A percentile compares a stretch with the other conserved stretches of the same genome.
phyloP scores from a whole-genome alignment of 495 filamentous ascomycete species.

The Filosporella fistucella region DNA sequence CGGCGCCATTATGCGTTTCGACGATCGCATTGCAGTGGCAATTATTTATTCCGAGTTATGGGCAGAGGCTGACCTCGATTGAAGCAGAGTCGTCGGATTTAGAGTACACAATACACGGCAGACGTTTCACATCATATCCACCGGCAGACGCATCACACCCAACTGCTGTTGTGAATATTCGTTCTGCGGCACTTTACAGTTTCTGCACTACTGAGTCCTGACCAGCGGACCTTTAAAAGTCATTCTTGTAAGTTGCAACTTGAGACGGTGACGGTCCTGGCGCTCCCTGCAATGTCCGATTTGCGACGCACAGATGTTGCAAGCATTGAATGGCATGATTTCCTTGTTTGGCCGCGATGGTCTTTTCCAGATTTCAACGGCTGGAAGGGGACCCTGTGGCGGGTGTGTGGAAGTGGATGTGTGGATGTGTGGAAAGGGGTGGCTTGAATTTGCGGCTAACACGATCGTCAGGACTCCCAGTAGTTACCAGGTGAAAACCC shows the following conservation, averaged over 20 bases:
- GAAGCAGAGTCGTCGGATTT: conserved; percentile 15
- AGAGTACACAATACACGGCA: conserved; percentile 9
- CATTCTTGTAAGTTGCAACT: conserved; percentile 8
- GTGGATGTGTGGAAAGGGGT: background rate
- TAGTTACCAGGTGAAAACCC: background rate
- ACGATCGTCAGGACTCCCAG: background rate
- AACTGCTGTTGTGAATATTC: background rate
- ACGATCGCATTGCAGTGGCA: conserved; percentile 13
- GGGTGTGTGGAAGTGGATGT: background rate
- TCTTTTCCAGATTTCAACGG: too few relatives aligned
- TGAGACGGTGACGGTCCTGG: conserved; percentile 6
- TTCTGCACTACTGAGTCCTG: background rate
- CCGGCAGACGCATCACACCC: background rate
- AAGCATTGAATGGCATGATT: conserved; percentile 19
- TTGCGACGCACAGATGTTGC: conserved; percentile 20
- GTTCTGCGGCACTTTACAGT: background rate
- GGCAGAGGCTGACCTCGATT: conserved; percentile 7
- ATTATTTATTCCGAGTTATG: conserved; percentile 1
- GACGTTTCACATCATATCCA: conserved; percentile 16
- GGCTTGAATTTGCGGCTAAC: conserved; percentile 9
- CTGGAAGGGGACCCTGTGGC: too few relatives aligned
- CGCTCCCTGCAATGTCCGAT: conserved; percentile 12
- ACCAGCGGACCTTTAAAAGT: background rate
- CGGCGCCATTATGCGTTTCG: conserved; percentile 16
- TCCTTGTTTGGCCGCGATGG: conserved; percentile 11